Base-by-base conservation (phyloP, 2,329 filamentous ascomycete species). In the Bipolaris cookei region DNA sequence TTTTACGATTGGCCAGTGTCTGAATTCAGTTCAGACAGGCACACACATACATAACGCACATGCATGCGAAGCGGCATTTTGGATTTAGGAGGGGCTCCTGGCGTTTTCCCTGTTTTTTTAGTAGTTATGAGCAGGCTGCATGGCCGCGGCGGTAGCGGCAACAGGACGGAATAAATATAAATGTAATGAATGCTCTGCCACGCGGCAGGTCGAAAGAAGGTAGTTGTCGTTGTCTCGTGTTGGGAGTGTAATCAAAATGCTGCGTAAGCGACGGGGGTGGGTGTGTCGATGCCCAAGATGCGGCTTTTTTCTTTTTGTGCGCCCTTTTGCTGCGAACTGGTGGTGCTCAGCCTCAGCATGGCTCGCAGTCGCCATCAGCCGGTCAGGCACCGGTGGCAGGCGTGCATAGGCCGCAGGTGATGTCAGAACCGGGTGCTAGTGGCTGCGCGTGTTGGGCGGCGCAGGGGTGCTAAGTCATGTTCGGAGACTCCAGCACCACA, bases 401-500 rank as follows among this genome's bases (percentile, higher is more conserved):
- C 38, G 18, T 50, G 50, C 48, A 49, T 45, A 35, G 38, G 44
- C 50, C 43, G 18, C 45, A 30, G 30, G 58, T 54, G 55, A 55
- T 52, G 58, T 54, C 48, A 54, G 41, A 45, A 50, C 21, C 14
- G 49, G 50, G 10, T 53, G 50, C 54, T 58, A 60, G 54, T 53
- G 59, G 59, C 56, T 53, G 53, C 46, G 34, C 47, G 42, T 44
- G 20, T 38, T 46, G 41, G 46, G 28, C 39, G 46, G 50, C 18
- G 43, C 56, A 59, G 57, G 54, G 59, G 52, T 58, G 58, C 54
- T 60, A 57, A 58, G 52, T 54, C 41, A 42, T 43, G 41, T 51
- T 59, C 44, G 49, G 54, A 49, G 55, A 49, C 51, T 49, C 49
- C 45, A 54, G 53, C 16, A 58, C 49, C 58, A 58, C 58, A 58